Evolutionary conservation across 2,329 filamentous ascomycete species (phyloP).

Genomic region (Blastomyces gilchristii): DNA sequence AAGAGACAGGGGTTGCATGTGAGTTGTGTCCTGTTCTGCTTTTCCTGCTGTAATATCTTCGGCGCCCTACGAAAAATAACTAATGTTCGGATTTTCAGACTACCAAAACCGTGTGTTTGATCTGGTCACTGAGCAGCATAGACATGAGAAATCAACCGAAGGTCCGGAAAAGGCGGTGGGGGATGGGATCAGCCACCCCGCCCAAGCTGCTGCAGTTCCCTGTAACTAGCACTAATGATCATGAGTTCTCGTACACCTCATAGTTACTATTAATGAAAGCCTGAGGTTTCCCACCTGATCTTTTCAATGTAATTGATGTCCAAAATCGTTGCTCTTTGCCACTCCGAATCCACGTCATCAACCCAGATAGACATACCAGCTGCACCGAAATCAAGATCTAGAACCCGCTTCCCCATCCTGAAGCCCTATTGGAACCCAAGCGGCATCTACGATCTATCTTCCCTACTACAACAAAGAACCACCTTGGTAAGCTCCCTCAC

Average conservation of each 20-base stretch:
- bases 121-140: conserved; percentile 36
- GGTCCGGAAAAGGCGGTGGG: conserved; percentile 2
- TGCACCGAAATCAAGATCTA: neutral
- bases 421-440: neutral
- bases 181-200: too few species aligned
- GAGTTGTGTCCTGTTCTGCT: conserved; percentile 17
- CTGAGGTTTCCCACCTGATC: neutral
- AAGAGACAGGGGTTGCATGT: conserved; percentile 48
- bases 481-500: neutral
- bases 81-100: conserved; percentile 22
- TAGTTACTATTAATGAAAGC: too few species aligned
- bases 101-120: conserved; percentile 41
- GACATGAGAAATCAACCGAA: conserved; percentile 21
- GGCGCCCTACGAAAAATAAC: neutral
- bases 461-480: neutral
- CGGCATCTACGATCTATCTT: neutral
- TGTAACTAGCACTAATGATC: neutral
- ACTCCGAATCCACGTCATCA: neutral
- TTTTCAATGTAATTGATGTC: neutral
- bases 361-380: neutral
- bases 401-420: neutral
- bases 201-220: neutral
- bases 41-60: neutral
- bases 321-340: neutral
- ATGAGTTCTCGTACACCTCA: neutral